Evolutionary conservation across 2,329 filamentous ascomycete species (phyloP).

Genomic region (Corinectria fuckeliana): DNA sequence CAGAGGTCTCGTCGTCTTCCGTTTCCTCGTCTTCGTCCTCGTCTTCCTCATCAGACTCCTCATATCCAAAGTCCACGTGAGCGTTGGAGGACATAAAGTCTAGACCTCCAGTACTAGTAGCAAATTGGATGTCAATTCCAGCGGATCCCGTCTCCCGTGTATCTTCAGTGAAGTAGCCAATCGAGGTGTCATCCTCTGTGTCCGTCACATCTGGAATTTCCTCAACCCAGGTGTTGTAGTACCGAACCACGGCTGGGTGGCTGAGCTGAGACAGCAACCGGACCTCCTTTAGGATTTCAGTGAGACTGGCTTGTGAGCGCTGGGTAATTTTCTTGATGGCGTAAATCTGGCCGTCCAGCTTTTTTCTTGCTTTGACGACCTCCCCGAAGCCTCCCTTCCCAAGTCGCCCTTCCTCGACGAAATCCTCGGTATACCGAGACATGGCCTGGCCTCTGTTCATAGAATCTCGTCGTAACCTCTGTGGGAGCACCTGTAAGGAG

Average conservation of each 20-base stretch:
- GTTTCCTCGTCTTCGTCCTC: conserved; percentile 54
- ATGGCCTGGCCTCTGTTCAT: conserved; percentile 57
- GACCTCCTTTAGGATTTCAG: conserved; percentile 84
- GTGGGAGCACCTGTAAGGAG: conserved; percentile 52
- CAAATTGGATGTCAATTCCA: conserved; percentile 62
- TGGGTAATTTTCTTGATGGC: conserved; percentile 97
- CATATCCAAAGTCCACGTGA: conserved; percentile 78
- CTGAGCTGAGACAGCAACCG: conserved; percentile 90
- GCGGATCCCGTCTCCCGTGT: conserved; percentile 48
- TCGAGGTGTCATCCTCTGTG: conserved; percentile 64
- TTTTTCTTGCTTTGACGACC: conserved; percentile 94
- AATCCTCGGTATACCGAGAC: conserved; percentile 87
- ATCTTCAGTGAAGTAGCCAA: conserved; percentile 52
- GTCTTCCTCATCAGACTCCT: conserved; percentile 51
- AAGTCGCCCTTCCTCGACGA: conserved; percentile 85
- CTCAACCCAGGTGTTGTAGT: conserved; percentile 96
- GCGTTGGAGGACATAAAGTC: conserved; percentile 93
- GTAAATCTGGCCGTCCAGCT: conserved; percentile 91
- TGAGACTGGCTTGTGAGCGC: conserved; percentile 77
- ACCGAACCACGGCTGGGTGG: conserved; percentile 84
- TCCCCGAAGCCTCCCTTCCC: conserved; percentile 96
- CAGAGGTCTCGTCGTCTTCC: conserved; percentile 53
- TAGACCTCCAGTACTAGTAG: conserved; percentile 77
- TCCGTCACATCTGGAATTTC: conserved; percentile 63
- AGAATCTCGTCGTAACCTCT: conserved; percentile 67